phyloP scores from a whole-genome alignment of 2,329 filamentous ascomycete species.

The Pseudogymnoascus sp. region DNA sequence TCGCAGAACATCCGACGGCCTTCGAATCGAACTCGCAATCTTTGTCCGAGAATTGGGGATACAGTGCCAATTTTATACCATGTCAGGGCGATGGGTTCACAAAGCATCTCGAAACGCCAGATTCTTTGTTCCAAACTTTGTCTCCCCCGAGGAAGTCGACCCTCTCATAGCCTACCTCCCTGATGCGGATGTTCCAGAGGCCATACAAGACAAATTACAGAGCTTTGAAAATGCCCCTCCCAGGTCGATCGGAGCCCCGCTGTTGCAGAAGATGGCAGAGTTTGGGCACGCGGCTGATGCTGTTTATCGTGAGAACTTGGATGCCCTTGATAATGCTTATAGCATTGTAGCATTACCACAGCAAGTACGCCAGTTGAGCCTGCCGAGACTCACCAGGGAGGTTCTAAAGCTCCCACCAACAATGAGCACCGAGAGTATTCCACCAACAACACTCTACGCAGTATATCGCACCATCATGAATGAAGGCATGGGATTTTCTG shows the following conservation, averaged over 20 bases:
- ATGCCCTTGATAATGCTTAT: slow-evolving; percentile 41
- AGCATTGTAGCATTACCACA: slow-evolving; percentile 34
- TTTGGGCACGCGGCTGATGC: slow-evolving; percentile 38
- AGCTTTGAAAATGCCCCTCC: slow-evolving; percentile 36
- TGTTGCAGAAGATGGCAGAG: slow-evolving; percentile 34
- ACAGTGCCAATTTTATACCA: slow-evolving; percentile 40
- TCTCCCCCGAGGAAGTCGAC: slow-evolving; percentile 34
- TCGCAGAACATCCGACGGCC: slow-evolving; percentile 15
- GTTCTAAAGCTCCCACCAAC: background rate
- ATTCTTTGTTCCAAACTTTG: slow-evolving; percentile 39
- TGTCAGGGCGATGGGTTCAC: slow-evolving; percentile 41
- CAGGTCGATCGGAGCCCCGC: slow-evolving; percentile 34
- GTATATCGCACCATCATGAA: slow-evolving; percentile 8
- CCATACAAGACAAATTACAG: slow-evolving; percentile 29
- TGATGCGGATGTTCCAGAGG: slow-evolving; percentile 26
- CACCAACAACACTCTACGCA: background rate
- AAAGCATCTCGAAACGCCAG: slow-evolving; percentile 26
- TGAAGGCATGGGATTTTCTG: background rate
- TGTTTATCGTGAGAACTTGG: slow-evolving; percentile 38
- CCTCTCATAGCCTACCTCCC: slow-evolving; percentile 39
- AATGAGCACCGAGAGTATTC: background rate
- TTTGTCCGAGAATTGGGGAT: slow-evolving; percentile 35
- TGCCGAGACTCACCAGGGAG: background rate
- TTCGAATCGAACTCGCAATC: slow-evolving; percentile 35
- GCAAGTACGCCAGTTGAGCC: slow-evolving; percentile 27